Base-by-base conservation (phyloP, 192 early-diverging fungal species). In the Umbelopsis vinacea region DNA sequence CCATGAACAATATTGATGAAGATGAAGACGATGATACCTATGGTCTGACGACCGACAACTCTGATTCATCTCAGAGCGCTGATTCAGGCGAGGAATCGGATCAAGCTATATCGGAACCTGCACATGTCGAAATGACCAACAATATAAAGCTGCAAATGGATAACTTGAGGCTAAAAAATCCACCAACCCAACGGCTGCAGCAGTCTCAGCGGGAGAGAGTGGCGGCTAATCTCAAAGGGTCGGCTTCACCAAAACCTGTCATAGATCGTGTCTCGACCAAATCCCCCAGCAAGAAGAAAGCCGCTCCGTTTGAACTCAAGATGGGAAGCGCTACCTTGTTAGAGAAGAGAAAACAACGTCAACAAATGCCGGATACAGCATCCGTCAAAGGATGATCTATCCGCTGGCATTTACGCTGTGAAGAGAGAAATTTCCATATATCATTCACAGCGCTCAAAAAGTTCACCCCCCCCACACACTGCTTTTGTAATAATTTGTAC, bases 301-400 rank as follows among this genome's bases (percentile, higher is more conserved):
- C 40, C 0, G 40, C 33, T 37, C 57, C 57, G n/a, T 76, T 76
- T 60, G 75, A 76, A 55, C 53, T 76, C 38, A 72, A 76, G 6
- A 71, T 76, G 33, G 75, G 66, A 52, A 67, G 57, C 17, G 69
- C 75, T 23, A 76, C 75, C 22, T 54, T 76, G 47, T 38, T 76
- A 17, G 75, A 76, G 68, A 52, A 46, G 54, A 60, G 75, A 26
- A 66, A 55, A 35, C 71, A 75, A 38, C 38, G 69, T 1, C 43
- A 71, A 43, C 57, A 63, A 33, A 17, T 63, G 19, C 57, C 57
- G 1, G 33, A 63, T 63, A 12, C 33, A 1, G 29, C 57, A 37
- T 12, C 33, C 11, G 57, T 63, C 15, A 26, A 63, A 63, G 33
- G 57, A 29, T 63, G 33, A 63, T 11, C 5, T 37, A 35, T 15